phyloP scores from a whole-genome alignment of 2,329 filamentous ascomycete species.

The Teratosphaeria zuluensis region DNA sequence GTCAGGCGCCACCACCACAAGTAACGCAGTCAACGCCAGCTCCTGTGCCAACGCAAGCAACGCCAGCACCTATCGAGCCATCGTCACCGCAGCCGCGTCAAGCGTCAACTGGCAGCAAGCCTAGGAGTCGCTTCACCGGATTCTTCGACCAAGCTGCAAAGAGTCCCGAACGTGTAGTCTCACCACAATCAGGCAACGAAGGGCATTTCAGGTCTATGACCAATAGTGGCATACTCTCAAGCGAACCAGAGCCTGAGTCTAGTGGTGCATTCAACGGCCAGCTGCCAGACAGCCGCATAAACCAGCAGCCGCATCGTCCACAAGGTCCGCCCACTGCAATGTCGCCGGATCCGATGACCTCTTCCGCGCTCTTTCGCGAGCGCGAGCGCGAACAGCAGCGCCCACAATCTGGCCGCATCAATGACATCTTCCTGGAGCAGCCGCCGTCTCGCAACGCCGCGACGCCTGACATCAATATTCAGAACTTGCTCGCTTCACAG shows the following conservation, averaged over 20 bases:
- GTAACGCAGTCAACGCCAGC: constrained; percentile 2
- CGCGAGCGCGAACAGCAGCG: constrained; percentile 13
- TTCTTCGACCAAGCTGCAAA: constrained; percentile 23
- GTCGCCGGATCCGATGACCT: constrained; percentile 14
- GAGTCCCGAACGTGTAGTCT: constrained; percentile 21
- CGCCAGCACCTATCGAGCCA: constrained; percentile 8
- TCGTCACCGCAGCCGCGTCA: constrained; percentile 16
- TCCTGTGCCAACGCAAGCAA: neutral
- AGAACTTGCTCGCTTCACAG: constrained; percentile 30
- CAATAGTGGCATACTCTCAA: neutral
- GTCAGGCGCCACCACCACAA: neutral
- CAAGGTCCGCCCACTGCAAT: constrained; percentile 8
- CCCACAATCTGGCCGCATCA: constrained; percentile 13
- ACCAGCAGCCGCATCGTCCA: constrained; percentile 5
- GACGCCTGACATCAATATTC: constrained; percentile 25
- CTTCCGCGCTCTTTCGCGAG: constrained; percentile 10
- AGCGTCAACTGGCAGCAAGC: constrained; percentile 16
- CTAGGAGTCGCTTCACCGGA: constrained; percentile 22
- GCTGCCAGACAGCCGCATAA: constrained; percentile 2
- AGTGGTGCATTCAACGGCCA: constrained; percentile 4
- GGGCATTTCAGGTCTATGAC: constrained; percentile 2
- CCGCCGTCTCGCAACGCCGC: constrained; percentile 20
- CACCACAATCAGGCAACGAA: constrained; percentile 12
- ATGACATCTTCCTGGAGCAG: constrained; percentile 17
- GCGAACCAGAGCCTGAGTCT: constrained; percentile 1